A percentile compares a stretch with the other conserved stretches of the same genome.
Conservation (phyloP, 805 yeast species). For the Candida corydali region DNA sequence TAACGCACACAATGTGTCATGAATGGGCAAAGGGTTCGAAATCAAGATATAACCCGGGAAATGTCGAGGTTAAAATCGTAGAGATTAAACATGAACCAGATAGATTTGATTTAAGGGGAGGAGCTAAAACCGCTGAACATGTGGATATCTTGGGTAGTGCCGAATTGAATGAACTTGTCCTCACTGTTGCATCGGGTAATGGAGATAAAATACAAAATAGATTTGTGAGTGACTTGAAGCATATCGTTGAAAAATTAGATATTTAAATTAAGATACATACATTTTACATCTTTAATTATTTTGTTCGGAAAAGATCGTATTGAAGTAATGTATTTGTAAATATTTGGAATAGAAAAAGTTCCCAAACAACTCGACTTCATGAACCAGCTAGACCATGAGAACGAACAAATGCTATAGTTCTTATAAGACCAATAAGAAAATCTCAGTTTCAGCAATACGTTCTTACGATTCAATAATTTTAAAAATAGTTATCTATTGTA, state of each 20-base stretch:
- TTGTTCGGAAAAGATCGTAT: too few species aligned
- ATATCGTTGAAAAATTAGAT: slow-evolving; percentile 57
- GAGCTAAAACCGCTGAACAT: slow-evolving; percentile 96
- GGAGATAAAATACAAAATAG: slow-evolving; percentile 65
- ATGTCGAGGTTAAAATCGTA: slow-evolving; percentile 67
- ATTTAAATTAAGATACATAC: too few species aligned
- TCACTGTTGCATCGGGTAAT: slow-evolving; percentile 77
- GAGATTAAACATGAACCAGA: slow-evolving; percentile 95
- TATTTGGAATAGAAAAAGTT: not conserved
- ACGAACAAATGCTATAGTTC: too few species aligned
- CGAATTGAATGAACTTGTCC: slow-evolving; percentile 79
- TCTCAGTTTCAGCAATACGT: too few species aligned
- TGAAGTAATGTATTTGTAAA: too few species aligned
- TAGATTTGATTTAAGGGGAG: slow-evolving; percentile 91
- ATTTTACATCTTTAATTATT: too few species aligned
- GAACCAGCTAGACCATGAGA: too few species aligned
- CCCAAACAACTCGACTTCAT: too few species aligned
- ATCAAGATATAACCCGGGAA: slow-evolving; percentile 77
- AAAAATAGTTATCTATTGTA: too few species aligned
- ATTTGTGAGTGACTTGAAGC: slow-evolving; percentile 52
- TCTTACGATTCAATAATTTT: too few species aligned
- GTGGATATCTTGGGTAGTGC: slow-evolving; percentile 95
- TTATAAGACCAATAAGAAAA: too few species aligned
- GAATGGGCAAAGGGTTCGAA: slow-evolving; percentile 69
- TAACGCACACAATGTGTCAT: slow-evolving; percentile 88